Evolutionary conservation across 2,329 filamentous ascomycete species (phyloP).

Genomic region (Aspergillus novofumigatus): DNA sequence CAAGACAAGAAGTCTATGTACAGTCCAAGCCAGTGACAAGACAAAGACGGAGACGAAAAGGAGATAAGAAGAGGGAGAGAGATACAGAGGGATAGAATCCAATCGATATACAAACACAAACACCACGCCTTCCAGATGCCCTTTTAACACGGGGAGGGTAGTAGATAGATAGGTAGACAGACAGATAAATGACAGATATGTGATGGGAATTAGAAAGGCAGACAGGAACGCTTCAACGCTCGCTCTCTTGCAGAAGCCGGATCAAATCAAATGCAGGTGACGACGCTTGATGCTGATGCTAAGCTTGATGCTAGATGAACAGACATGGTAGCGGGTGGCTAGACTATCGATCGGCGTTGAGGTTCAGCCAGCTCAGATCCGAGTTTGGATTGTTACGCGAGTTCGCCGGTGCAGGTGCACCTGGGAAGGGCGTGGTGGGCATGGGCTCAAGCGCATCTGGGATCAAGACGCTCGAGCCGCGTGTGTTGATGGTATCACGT

Average conservation of each 20-base stretch:
- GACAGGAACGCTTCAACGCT: slow-evolving; percentile 10
- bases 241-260: slow-evolving; percentile 1
- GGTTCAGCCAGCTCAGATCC: slow-evolving; percentile 44
- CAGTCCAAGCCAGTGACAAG: neutral
- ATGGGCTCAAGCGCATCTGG: slow-evolving; percentile 25
- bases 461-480: slow-evolving; percentile 32
- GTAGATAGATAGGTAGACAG: neutral
- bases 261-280: slow-evolving; percentile 6
- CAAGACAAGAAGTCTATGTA: slow-evolving; percentile 2
- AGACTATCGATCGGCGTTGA: slow-evolving; percentile 26
- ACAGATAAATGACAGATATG: neutral
- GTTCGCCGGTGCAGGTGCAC: neutral
- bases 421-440: slow-evolving; percentile 3
- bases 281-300: neutral
- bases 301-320: neutral
- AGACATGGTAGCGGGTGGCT: neutral
- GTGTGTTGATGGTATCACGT: slow-evolving; percentile 18
- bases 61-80: neutral
- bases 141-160: neutral
- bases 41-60: neutral
- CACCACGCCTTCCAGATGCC: neutral
- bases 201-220: neutral
- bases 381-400: slow-evolving; percentile 28
- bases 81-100: neutral
- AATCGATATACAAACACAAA: neutral